Evolutionary conservation across 2,329 filamentous ascomycete species (phyloP).

Genomic region (Lasiodiplodia gonubiensis): DNA sequence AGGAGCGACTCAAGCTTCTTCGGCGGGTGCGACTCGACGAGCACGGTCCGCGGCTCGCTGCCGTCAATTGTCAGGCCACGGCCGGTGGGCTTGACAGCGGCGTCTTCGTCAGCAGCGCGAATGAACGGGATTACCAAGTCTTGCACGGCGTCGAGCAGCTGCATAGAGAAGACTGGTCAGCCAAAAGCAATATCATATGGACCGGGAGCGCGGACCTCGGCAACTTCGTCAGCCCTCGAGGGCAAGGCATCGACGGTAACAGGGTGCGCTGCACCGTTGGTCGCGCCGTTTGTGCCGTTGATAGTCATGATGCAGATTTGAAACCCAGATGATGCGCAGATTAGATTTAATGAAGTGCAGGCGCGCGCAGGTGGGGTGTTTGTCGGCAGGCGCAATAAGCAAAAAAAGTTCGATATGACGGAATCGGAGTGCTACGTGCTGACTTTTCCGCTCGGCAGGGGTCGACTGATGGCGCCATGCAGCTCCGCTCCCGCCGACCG

Average conservation of each 20-base stretch:
- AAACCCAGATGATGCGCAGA: background rate
- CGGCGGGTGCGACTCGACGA: slow-evolving; percentile 53
- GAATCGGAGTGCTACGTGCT: slow-evolving; percentile 6
- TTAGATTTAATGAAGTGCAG: slow-evolving; percentile 1
- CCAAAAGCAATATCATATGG: background rate
- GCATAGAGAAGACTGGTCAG: slow-evolving; percentile 24
- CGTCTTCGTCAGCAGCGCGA: slow-evolving; percentile 69
- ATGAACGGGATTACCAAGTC: slow-evolving; percentile 74
- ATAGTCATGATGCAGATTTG: slow-evolving; percentile 33
- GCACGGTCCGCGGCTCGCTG: slow-evolving; percentile 49
- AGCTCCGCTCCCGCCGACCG: slow-evolving; percentile 5
- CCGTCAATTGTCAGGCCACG: slow-evolving; percentile 67
- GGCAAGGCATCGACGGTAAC: slow-evolving; percentile 3
- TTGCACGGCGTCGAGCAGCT: slow-evolving; percentile 74
- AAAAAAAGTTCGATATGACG: slow-evolving; percentile 23
- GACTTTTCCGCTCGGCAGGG: slow-evolving; percentile 27
- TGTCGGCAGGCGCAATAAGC: slow-evolving; percentile 13
- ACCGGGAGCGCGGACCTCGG: slow-evolving; percentile 40
- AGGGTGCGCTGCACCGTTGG: slow-evolving; percentile 35
- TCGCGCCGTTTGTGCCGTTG: slow-evolving; percentile 32
- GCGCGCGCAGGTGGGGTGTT: slow-evolving; percentile 7
- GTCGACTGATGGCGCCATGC: slow-evolving; percentile 21
- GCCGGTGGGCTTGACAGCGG: slow-evolving; percentile 61
- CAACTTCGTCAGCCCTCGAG: slow-evolving; percentile 44
- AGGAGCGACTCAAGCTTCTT: slow-evolving; percentile 51